Conservation (phyloP, 2,329 filamentous ascomycete species). For the Zymoseptoria crescenta region DNA sequence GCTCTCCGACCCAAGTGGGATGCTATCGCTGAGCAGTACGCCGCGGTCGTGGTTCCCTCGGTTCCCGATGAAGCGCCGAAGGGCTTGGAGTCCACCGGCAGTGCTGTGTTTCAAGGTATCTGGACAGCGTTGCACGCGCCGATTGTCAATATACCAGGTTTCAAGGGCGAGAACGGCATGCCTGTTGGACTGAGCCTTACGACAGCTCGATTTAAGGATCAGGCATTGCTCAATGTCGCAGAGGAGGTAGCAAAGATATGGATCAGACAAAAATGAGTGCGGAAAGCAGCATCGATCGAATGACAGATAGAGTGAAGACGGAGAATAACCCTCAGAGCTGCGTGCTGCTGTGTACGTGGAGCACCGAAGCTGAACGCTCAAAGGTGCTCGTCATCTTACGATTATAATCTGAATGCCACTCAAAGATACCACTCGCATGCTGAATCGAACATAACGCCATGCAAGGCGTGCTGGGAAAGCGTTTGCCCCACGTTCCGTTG, state of each 20-base stretch:
- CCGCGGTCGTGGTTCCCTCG: slow-evolving; percentile 51
- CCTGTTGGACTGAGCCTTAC: slow-evolving; percentile 53
- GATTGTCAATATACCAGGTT: slow-evolving; percentile 57
- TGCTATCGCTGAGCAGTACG: slow-evolving; percentile 44
- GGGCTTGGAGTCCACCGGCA: slow-evolving; percentile 49
- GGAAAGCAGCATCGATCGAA: neutral
- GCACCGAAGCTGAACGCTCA: neutral
- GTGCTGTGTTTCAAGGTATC: slow-evolving; percentile 34
- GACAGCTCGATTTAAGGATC: slow-evolving; percentile 40
- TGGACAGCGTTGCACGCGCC: slow-evolving; percentile 48
- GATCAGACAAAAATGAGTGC: neutral
- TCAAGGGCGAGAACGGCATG: slow-evolving; percentile 49
- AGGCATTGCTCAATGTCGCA: slow-evolving; percentile 36
- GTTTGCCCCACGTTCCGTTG: neutral
- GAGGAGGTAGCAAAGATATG: slow-evolving; percentile 36
- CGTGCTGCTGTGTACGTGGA: neutral
- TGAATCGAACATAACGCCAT: neutral
- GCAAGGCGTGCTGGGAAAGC: neutral
- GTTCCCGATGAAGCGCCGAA: slow-evolving; percentile 52
- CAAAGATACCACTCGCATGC: neutral
- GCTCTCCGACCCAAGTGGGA: slow-evolving; percentile 49
- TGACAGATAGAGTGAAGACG: neutral
- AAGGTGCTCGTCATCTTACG: neutral
- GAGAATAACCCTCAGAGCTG: neutral
- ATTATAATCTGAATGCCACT: neutral